phyloP scores from a whole-genome alignment of 192 early-diverging fungal species.

The Backusella tuberculispora region DNA sequence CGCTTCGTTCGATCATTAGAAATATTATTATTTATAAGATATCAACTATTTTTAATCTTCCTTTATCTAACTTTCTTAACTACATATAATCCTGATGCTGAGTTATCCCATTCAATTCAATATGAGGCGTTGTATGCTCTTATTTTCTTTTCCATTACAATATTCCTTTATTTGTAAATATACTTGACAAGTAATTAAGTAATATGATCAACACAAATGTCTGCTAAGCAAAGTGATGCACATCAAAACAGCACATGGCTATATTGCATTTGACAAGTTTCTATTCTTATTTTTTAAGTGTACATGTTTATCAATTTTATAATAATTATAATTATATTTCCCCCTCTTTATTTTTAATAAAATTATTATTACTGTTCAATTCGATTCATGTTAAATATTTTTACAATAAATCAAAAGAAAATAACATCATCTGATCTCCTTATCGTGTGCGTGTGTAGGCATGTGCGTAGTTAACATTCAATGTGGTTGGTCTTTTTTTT shows the following conservation, averaged over 20 bases:
- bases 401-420: background rate
- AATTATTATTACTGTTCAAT: background rate
- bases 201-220: slow-evolving; percentile 1
- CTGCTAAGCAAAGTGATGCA: background rate
- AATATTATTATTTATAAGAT: too few relatives aligned
- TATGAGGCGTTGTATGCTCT: too few relatives aligned
- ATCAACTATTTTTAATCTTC: too few relatives aligned
- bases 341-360: background rate
- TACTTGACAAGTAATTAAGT: slow-evolving; percentile 8
- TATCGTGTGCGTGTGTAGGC: background rate
- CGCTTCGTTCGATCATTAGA: background rate
- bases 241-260: background rate
- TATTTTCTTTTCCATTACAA: too few relatives aligned
- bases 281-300: background rate
- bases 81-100: background rate
- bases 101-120: background rate
- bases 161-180: background rate
- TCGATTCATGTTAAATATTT: background rate
- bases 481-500: background rate
- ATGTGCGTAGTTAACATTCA: background rate
- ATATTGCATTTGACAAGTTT: background rate
- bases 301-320: background rate
- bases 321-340: background rate
- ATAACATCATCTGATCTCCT: background rate
- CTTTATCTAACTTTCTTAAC: too few relatives aligned